phyloP scores from a whole-genome alignment of 306 rosid species.

The Ormosia semicastrata region DNA sequence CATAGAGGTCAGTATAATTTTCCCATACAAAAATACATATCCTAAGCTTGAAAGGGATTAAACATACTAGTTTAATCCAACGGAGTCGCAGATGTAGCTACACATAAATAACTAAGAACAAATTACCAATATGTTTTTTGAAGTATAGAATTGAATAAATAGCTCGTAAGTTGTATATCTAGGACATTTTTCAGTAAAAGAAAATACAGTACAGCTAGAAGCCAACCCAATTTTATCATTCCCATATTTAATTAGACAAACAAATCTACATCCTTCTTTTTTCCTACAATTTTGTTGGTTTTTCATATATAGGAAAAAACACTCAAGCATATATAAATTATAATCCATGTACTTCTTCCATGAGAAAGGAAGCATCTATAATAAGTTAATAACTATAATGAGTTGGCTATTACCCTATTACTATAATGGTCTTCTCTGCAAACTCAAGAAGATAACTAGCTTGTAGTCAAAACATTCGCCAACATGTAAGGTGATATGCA shows the following conservation, averaged over 20 bases:
- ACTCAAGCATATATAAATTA: background rate
- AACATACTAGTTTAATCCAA: background rate
- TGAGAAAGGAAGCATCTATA: slow-evolving; percentile 1
- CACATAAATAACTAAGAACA: background rate
- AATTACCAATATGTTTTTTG: background rate
- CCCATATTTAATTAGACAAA: background rate
- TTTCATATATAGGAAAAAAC: background rate
- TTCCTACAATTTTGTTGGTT: background rate
- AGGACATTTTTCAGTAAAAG: background rate
- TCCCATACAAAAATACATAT: too few species aligned
- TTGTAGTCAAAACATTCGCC: slow-evolving; percentile 49
- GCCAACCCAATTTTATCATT: slow-evolving; percentile 7
- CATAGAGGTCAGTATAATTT: too few species aligned
- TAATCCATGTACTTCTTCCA: background rate
- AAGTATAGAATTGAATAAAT: background rate
- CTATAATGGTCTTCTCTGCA: background rate
- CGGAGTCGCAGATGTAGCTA: background rate
- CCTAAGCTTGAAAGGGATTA: background rate
- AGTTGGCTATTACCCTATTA: background rate
- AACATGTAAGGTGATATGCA: slow-evolving; percentile 75
- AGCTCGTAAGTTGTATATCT: background rate
- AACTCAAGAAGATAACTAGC: slow-evolving; percentile 27
- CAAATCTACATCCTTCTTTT: background rate
- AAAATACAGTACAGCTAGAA: background rate
- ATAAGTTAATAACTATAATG: background rate